Conservation (phyloP, 192 early-diverging fungal species). For the Kickxella alabastrina region DNA sequence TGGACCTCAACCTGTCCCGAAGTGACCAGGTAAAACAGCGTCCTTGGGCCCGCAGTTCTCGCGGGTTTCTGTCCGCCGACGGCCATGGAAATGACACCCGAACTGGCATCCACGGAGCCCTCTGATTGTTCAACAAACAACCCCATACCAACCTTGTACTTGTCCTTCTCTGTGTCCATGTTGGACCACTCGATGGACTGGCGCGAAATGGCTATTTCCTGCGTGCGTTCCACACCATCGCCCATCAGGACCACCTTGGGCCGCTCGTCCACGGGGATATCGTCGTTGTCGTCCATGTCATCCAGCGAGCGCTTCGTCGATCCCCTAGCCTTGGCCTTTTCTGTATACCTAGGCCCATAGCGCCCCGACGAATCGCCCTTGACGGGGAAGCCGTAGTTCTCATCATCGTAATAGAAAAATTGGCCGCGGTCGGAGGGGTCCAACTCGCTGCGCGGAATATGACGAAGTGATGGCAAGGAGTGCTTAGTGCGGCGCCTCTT, state of each 20-base stretch:
- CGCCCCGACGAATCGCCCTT: conserved; percentile 6
- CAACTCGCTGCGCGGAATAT: conserved; percentile 22
- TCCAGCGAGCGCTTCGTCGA: conserved; percentile 11
- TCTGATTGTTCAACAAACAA: conserved; percentile 14
- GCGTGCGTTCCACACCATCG: conserved; percentile 11
- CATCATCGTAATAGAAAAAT: conserved; percentile 49
- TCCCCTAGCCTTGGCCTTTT: conserved; percentile 1
- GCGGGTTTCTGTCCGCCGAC: conserved; percentile 33
- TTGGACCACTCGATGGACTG: conserved; percentile 32
- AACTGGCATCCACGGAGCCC: conserved; percentile 15
- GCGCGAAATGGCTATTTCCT: conserved; percentile 26
- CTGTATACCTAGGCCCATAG: conserved; percentile 21
- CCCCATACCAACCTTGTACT: conserved; percentile 29
- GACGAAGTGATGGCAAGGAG: conserved; percentile 17
- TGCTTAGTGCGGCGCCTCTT: conserved; percentile 25
- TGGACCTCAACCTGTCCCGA: conserved; percentile 35
- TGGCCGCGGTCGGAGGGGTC: conserved; percentile 20
- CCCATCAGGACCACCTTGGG: conserved; percentile 6
- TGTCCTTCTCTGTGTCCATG: conserved; percentile 6
- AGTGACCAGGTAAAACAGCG: conserved; percentile 34
- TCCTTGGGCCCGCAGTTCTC: conserved; percentile 12
- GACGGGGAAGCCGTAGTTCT: conserved; percentile 38
- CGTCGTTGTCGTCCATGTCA: conserved; percentile 33
- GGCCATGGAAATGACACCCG: conserved; percentile 19
- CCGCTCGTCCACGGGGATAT: conserved; percentile 19